phyloP scores from a whole-genome alignment of 805 yeast species.

The Trichomonascus vanleenenianus region DNA sequence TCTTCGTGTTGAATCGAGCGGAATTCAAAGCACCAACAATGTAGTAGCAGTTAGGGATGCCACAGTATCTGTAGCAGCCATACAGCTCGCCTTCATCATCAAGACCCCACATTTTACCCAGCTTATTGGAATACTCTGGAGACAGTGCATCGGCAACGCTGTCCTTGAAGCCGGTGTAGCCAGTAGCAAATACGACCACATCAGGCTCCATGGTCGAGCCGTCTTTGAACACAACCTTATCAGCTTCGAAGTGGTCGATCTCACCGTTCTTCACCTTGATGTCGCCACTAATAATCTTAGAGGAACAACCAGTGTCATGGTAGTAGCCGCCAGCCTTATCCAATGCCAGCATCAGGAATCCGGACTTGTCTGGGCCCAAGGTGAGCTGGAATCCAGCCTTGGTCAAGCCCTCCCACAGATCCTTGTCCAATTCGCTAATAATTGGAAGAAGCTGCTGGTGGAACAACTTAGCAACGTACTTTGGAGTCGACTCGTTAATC shows the following conservation, averaged over 20 bases:
- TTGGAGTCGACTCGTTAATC: constrained; percentile 31
- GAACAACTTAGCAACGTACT: constrained; percentile 28
- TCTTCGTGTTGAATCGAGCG: constrained; percentile 33
- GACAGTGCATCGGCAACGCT: constrained; percentile 35
- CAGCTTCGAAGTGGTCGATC: constrained; percentile 31
- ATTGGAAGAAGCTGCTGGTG: constrained; percentile 32
- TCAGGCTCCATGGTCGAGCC: constrained; percentile 31
- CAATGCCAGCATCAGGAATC: constrained; percentile 34
- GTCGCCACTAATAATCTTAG: constrained; percentile 33
- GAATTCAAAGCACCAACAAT: constrained; percentile 37
- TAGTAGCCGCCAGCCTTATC: constrained; percentile 42
- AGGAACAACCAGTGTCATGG: constrained; percentile 39
- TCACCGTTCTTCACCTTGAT: constrained; percentile 33
- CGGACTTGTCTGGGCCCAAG: constrained; percentile 38
- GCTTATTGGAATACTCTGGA: constrained; percentile 29
- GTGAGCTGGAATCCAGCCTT: constrained; percentile 35
- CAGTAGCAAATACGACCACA: constrained; percentile 39
- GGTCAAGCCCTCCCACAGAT: constrained; percentile 28
- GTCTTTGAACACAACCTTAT: constrained; percentile 34
- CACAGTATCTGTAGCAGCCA: constrained; percentile 34
- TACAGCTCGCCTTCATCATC: constrained; percentile 39
- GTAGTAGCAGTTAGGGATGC: constrained; percentile 36
- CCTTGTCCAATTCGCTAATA: constrained; percentile 25
- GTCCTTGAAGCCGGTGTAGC: constrained; percentile 38
- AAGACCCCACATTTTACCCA: constrained; percentile 35